Conservation (phyloP, 805 yeast genomes). For the Brettanomyces custersianus region DNA sequence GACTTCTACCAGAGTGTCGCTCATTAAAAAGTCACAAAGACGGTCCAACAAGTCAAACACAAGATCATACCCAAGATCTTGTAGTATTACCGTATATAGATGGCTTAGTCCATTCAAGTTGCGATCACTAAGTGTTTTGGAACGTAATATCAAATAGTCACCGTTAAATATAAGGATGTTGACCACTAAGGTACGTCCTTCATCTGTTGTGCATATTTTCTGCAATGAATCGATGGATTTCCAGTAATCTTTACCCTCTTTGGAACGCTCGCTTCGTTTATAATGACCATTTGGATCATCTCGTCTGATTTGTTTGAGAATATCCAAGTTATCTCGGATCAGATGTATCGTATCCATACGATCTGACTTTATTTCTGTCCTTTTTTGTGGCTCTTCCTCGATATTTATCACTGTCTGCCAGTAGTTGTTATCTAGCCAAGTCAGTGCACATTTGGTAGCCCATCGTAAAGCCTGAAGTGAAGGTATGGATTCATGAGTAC, state of each 20-base stretch:
- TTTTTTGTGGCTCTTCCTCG: not conserved
- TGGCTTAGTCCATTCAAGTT: slow-evolving; percentile 20
- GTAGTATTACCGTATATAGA: slow-evolving; percentile 22
- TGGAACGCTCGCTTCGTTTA: slow-evolving; percentile 35
- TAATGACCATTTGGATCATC: slow-evolving; percentile 29
- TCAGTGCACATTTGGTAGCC: slow-evolving; percentile 51
- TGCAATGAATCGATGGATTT: slow-evolving; percentile 23
- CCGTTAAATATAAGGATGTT: slow-evolving; percentile 20
- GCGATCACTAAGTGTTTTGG: slow-evolving; percentile 12
- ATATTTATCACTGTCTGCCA: slow-evolving; percentile 41
- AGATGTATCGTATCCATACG: slow-evolving; percentile 17
- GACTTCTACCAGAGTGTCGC: slow-evolving; percentile 2
- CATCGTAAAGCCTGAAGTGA: slow-evolving; percentile 55
- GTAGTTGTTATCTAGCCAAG: slow-evolving; percentile 67
- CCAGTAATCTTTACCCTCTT: slow-evolving; percentile 34
- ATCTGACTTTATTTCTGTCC: not conserved
- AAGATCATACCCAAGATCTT: slow-evolving; percentile 14
- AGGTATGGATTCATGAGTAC: slow-evolving; percentile 85
- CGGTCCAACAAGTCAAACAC: slow-evolving; percentile 9
- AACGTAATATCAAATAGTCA: not conserved
- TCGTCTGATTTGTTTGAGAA: slow-evolving; percentile 42
- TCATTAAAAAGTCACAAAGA: slow-evolving; percentile 9
- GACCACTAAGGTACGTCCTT: slow-evolving; percentile 9
- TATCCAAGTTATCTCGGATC: slow-evolving; percentile 17
- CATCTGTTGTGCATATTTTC: slow-evolving; percentile 4